A percentile compares a stretch with the other conserved stretches of the same genome.
Conservation (phyloP, 192 early-diverging fungal species). For the Radiomyces spectabilis region DNA sequence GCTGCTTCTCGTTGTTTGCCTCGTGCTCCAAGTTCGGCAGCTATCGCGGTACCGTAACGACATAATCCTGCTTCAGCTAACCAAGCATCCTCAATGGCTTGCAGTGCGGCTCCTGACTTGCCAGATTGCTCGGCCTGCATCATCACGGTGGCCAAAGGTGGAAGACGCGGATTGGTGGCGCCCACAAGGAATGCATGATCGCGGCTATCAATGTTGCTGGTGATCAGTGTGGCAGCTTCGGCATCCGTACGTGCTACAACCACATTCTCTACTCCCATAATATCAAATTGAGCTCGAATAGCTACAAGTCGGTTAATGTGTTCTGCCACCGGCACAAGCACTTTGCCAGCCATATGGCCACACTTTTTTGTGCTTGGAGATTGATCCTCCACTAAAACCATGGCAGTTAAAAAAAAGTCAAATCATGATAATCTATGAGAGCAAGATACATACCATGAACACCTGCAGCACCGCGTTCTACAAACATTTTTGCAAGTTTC, state of each 20-base stretch:
- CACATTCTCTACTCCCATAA: slow-evolving; percentile 95
- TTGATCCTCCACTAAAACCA: slow-evolving; percentile 87
- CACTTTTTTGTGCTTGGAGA: slow-evolving; percentile 97
- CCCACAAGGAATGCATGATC: slow-evolving; percentile 97
- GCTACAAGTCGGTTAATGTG: slow-evolving; percentile 97
- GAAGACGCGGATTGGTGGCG: slow-evolving; percentile 70
- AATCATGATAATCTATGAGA: not conserved
- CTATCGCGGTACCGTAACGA: slow-evolving; percentile 80
- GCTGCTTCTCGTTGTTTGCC: slow-evolving; percentile 51
- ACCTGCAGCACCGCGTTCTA: slow-evolving; percentile 94
- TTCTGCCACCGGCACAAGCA: slow-evolving; percentile 94
- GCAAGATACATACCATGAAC: slow-evolving; percentile 56
- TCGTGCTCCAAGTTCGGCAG: slow-evolving; percentile 63
- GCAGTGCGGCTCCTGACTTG: slow-evolving; percentile 68
- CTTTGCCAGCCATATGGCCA: slow-evolving; percentile 99
- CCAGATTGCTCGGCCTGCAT: slow-evolving; percentile 69
- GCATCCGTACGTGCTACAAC: slow-evolving; percentile 94
- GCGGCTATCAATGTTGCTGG: slow-evolving; percentile 92
- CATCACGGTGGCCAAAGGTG: slow-evolving; percentile 71
- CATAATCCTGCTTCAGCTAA: slow-evolving; percentile 71
- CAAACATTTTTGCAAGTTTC: slow-evolving; percentile 98
- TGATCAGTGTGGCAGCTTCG: slow-evolving; percentile 94
- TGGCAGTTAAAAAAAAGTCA: not conserved
- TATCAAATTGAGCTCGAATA: slow-evolving; percentile 94
- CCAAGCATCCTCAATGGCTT: slow-evolving; percentile 86